Conservation (phyloP, 192 early-diverging fungal species). For the Backusella mclennaniae region DNA sequence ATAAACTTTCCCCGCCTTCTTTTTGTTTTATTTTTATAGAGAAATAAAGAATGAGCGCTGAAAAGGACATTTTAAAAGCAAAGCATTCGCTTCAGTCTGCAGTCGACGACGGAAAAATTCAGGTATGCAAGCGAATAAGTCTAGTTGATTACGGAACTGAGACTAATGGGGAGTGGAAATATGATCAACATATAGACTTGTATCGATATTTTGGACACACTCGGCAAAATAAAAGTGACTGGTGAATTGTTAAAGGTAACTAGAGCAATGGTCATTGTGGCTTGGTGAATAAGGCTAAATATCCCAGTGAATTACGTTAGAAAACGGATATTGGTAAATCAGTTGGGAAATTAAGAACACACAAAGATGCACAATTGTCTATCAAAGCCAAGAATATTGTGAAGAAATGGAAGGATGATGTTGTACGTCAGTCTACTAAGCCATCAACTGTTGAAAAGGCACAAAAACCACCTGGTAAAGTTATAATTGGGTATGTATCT, state of each 20-base stretch:
- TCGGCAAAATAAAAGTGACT: conserved; percentile 46
- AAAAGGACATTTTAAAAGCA: conserved; percentile 26
- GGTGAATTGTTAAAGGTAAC: conserved; percentile 56
- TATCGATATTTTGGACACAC: conserved; percentile 42
- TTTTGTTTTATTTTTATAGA: background rate
- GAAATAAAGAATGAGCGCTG: conserved; percentile 14
- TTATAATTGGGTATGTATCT: background rate
- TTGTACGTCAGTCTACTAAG: conserved; percentile 8
- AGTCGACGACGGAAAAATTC: conserved; percentile 8
- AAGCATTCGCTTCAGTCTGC: conserved; percentile 26
- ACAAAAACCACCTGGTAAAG: background rate
- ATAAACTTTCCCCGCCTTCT: background rate
- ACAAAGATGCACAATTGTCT: conserved; percentile 57
- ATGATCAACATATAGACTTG: background rate
- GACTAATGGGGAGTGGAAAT: background rate
- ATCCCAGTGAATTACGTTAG: conserved; percentile 30
- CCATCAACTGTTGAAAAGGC: background rate
- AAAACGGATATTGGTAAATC: conserved; percentile 78
- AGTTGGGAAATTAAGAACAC: conserved; percentile 71
- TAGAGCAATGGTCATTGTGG: background rate
- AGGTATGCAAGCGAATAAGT: conserved; percentile 1
- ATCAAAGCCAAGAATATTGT: conserved; percentile 68
- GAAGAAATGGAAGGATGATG: conserved; percentile 82
- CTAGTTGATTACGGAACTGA: background rate
- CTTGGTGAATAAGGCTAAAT: background rate